Percentiles rank a stretch among this genome's conserved stretches.
phyloP scores from a whole-genome alignment of 2,329 filamentous ascomycete species.

The Fusarium multiceps region DNA sequence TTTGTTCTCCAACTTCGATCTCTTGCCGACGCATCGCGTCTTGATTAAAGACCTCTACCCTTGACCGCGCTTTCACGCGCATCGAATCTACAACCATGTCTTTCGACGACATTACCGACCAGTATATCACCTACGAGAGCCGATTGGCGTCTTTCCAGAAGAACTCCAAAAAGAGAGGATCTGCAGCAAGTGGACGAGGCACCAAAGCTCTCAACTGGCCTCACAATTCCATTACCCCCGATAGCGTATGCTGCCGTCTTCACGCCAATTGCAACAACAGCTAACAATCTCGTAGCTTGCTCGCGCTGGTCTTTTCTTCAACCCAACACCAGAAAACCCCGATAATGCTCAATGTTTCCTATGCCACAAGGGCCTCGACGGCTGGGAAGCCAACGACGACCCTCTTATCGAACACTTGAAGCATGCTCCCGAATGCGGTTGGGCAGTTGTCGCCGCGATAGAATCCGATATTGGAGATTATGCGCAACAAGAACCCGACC shows the following conservation, averaged over 20 bases:
- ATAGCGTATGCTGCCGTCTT: constrained; percentile 44
- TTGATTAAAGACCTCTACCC: constrained; percentile 21
- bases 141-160: constrained; percentile 84
- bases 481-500: constrained; percentile 77
- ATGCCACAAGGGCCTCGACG: constrained; percentile 85
- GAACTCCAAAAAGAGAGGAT: constrained; percentile 75
- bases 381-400: constrained; percentile 90
- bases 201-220: constrained; percentile 78
- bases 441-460: constrained; percentile 78
- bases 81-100: constrained; percentile 46
- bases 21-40: constrained; percentile 35
- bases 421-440: constrained; percentile 85
- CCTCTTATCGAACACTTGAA: constrained; percentile 87
- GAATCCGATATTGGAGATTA: constrained; percentile 72
- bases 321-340: constrained; percentile 76
- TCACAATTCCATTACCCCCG: constrained; percentile 61
- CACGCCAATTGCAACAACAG: constrained; percentile 9
- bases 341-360: constrained; percentile 94
- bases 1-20: constrained; percentile 3
- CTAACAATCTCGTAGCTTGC: constrained; percentile 73
- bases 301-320: constrained; percentile 90
- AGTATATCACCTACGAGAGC: constrained; percentile 74
- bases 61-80: constrained; percentile 38
- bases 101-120: constrained; percentile 54
- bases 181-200: constrained; percentile 65